Conservation (phyloP, 2,329 filamentous ascomycete species). For the Cladophialophora bantiana region DNA sequence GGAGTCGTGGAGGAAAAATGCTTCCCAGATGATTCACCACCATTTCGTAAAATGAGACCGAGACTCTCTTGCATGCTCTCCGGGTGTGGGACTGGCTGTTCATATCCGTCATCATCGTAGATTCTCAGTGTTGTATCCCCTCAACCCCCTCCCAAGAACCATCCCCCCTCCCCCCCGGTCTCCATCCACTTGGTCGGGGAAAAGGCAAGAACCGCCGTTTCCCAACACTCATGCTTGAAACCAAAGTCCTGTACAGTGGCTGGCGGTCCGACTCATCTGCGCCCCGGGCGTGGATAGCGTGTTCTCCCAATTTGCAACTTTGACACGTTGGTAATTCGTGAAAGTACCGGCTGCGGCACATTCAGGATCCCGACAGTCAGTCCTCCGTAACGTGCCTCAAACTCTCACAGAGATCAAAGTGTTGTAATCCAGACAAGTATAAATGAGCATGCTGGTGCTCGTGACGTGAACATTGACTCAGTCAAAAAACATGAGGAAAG, state of each 20-base stretch:
- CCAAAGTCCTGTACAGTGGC: conserved; percentile 1
- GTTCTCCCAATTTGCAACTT: conserved; percentile 15
- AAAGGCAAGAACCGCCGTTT: background rate
- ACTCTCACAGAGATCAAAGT: conserved; percentile 34
- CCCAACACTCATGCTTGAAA: conserved; percentile 5
- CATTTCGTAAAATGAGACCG: conserved; percentile 14
- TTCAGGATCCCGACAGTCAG: conserved; percentile 15
- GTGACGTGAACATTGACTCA: conserved; percentile 31
- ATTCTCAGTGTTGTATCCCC: background rate
- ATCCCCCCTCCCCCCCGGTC: background rate
- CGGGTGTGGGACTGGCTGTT: conserved; percentile 5
- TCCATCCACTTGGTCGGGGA: background rate
- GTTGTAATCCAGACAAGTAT: conserved; percentile 18
- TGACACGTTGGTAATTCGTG: conserved; percentile 5
- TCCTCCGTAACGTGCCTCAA: conserved; percentile 20
- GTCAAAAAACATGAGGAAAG: conserved; percentile 31
- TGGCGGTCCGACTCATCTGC: conserved; percentile 5
- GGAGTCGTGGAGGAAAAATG: conserved; percentile 10
- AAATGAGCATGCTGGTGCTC: conserved; percentile 35
- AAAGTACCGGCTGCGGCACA: conserved; percentile 31
- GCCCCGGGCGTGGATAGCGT: conserved; percentile 19
- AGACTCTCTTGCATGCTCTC: conserved; percentile 17
- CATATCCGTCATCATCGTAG: conserved; percentile 21
- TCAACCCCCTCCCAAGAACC: background rate
- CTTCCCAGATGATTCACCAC: conserved; percentile 16